Base-by-base conservation (phyloP, 371 early-diverging fungal species). In the Apophysomyces elegans region DNA sequence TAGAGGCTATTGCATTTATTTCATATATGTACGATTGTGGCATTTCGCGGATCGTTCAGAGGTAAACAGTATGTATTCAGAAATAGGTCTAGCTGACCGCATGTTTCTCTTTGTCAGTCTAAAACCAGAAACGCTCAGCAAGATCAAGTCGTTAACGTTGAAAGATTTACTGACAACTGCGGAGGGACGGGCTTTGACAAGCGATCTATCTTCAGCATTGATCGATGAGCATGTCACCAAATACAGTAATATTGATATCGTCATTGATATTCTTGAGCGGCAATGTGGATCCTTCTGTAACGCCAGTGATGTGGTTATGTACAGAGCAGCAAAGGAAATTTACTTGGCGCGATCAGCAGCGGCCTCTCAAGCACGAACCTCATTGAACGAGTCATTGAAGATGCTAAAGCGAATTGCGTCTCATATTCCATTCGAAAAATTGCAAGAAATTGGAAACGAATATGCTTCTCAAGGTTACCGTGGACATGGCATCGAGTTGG, bases 1-100 rank as follows among this genome's bases (percentile, higher is more conserved):
- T 87, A 18, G 92, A 94, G 64, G 88, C 88, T 4, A 88, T 91
- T n/a, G 79, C 91, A 4, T 91, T 94, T 65, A 70, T 91, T n/a
- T 68, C 84, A 1, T 81, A 90, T 59, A 62, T 94, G 62, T 71
- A 84, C 7, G 92, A 92, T 65, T 83, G 84, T 38, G 85, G 89
- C 46, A 69, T 91, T 65, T 73, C 87, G 5, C 75, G 70, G 5
- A 69, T 91, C 38, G 69, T 88, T 32, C 39, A 35, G n/a, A 69
- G 65, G 73, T 73, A 37, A 18, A 41, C 32, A 14, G 38, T 57
- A 12, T 1, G 5, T 39, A 38, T 26, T 11, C 0, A 67, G 32
- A 11, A 14, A n/a, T 47, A 56, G 16, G 7, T 63, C 14, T 8
- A 35, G 5, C 35, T 50, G 6, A 16, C 13, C n/a, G n/a, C 21